Conservation (phyloP, 257 asterid genomes). For the Coffea eugenioides region DNA sequence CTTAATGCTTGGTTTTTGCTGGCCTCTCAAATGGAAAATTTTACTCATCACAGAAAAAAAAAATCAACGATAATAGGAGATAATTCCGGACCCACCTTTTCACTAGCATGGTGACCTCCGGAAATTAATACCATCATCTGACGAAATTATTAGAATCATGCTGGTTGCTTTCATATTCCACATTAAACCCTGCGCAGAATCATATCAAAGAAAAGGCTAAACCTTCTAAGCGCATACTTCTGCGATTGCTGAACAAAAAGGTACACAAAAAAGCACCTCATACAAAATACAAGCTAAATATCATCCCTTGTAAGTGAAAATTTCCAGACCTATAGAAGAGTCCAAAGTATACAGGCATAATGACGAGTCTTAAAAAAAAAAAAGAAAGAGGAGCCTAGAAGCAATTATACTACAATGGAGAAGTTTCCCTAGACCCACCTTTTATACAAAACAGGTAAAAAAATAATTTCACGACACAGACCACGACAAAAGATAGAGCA, state of each 20-base stretch:
- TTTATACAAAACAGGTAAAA: slow-evolving; percentile 14
- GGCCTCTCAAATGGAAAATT: background rate
- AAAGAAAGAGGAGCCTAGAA: background rate
- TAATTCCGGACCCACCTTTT: background rate
- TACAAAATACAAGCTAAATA: background rate
- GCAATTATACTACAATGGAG: background rate
- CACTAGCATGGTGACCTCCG: background rate
- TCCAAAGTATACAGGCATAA: background rate
- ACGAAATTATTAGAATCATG: background rate
- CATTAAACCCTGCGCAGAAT: background rate
- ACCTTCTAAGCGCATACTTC: background rate
- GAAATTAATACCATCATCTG: background rate
- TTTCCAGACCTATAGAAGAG: background rate
- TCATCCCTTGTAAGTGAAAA: no score
- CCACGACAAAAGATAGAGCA: background rate
- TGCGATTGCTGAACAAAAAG: background rate
- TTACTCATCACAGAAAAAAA: background rate
- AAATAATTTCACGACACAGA: background rate
- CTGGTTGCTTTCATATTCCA: background rate
- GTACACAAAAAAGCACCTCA: background rate
- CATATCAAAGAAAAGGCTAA: background rate
- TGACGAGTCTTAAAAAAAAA: background rate
- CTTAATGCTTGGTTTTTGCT: background rate
- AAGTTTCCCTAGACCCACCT: background rate
- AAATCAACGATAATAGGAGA: no score